phyloP scores from a whole-genome alignment of 352 stramenopile genomes.

The Phytophthora macrochlamydospora region DNA sequence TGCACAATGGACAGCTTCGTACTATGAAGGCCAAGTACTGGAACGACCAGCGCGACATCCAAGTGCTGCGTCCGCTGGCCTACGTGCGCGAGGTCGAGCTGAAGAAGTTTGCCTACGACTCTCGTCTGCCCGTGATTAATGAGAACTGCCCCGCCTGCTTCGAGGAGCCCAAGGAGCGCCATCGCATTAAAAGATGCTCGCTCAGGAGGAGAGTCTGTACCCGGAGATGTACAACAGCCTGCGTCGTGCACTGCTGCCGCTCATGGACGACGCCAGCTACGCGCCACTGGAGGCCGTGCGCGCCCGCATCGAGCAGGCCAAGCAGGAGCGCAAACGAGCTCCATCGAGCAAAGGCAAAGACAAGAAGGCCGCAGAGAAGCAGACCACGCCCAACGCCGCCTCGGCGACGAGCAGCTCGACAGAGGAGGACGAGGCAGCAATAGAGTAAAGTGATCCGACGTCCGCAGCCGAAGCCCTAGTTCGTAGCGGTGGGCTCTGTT shows the following conservation, averaged over 20 bases:
- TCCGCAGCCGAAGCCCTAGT: too few relatives aligned
- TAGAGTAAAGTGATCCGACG: too few relatives aligned
- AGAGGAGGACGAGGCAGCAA: slow-evolving; percentile 18
- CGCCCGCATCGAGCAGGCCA: slow-evolving; percentile 52
- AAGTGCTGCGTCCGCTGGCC: slow-evolving; percentile 95
- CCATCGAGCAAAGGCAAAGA: slow-evolving; percentile 40
- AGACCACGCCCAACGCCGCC: slow-evolving; percentile 3
- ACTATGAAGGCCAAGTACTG: slow-evolving; percentile 99
- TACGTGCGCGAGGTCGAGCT: slow-evolving; percentile 96
- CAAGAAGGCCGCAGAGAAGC: slow-evolving; percentile 6
- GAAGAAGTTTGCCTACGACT: slow-evolving; percentile 83
- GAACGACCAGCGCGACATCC: slow-evolving; percentile 94
- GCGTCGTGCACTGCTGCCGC: slow-evolving; percentile 62
- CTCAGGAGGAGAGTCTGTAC: slow-evolving; percentile 94
- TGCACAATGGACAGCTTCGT: slow-evolving; percentile 98
- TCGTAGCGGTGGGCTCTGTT: background rate
- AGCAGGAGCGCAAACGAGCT: slow-evolving; percentile 46
- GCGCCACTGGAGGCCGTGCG: slow-evolving; percentile 58
- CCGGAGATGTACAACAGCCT: slow-evolving; percentile 87
- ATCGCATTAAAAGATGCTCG: slow-evolving; percentile 98
- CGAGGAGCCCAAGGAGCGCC: slow-evolving; percentile 96
- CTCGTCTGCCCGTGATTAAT: slow-evolving; percentile 97
- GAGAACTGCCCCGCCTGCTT: slow-evolving; percentile 99
- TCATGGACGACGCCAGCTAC: slow-evolving; percentile 87
- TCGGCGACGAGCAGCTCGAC: slow-evolving; percentile 24